Evolutionary conservation across 352 stramenopile genomes (phyloP), one percentile per base, ranked within the genome.

Genomic region (Phytophthora agathidicida): DNA sequence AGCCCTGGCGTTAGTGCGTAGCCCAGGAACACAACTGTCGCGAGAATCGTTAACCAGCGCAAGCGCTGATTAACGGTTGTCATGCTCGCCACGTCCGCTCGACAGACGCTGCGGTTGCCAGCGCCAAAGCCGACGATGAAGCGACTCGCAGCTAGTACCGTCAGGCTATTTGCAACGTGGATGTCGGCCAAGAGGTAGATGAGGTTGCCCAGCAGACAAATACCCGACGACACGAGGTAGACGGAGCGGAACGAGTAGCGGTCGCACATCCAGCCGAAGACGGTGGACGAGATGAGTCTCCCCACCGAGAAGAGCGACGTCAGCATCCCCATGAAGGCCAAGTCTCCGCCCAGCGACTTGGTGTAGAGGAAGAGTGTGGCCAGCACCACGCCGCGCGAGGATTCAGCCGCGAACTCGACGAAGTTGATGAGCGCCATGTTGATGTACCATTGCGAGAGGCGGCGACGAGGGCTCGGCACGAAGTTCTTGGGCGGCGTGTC

Each of bases 341-440:
- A 44, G 17, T 86, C 64, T 20, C 84, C 84, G 37, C 84, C 84
- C 19, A 94, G 73, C 16, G 82, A 94, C 60, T 89, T 88, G 66
- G 67, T 89, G 69, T 94, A 94, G 14, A 94, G 80, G 60, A 90
- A 94, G 28, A 94, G 79, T 41, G 84, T 92, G 39, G 84, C 72
- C 55, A 94, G 67, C 61, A 92, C 83, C 23, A 94, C 68, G 41
- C 84, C 84, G 16, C 84, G 78, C 22, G 84, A 91, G 2, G 80
- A 90, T 51, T 94, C 84, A 27, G 82, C 84, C 17, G 84, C 57
- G 57, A 94, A 92, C 55, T 94, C 84, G 55, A 94, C 78, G 58
- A 94, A 88, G 73, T 94, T 92, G 76, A 94, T 74, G 26, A 94
- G 72, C 32, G 68, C 68, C 78, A 94, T 92, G 62, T 92, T 87